A percentile compares a stretch with the other conserved stretches of the same genome.
These are phyloP conservation scores for Hanseniaspora thailandica DNA, from an alignment of 805 yeast species.

Conservation along the genomic window DNA sequence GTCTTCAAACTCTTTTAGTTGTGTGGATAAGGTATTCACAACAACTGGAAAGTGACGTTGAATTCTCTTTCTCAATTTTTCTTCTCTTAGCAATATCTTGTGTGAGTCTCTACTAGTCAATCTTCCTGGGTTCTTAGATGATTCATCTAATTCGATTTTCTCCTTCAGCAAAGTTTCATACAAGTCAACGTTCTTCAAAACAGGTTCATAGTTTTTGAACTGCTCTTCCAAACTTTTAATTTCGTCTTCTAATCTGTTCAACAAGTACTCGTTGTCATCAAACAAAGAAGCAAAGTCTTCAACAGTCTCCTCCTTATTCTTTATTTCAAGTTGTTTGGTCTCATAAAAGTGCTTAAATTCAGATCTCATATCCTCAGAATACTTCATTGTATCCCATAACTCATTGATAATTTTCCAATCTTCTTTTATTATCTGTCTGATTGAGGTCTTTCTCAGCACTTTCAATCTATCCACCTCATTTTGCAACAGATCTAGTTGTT, in stretches of 20 bases:
- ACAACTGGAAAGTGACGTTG: slow-evolving; percentile 58
- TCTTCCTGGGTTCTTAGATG: slow-evolving; percentile 71
- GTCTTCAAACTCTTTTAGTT: slow-evolving; percentile 40
- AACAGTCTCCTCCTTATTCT: slow-evolving; percentile 16
- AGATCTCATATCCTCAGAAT: slow-evolving; percentile 39
- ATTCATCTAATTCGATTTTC: slow-evolving; percentile 49
- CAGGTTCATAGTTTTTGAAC: slow-evolving; percentile 39
- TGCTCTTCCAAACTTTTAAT: slow-evolving; percentile 41
- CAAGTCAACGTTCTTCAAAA: slow-evolving; percentile 45
- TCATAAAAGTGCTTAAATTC: slow-evolving; percentile 34
- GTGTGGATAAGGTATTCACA: slow-evolving; percentile 38
- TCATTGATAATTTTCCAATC: slow-evolving; percentile 47
- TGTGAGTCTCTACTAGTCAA: slow-evolving; percentile 65
- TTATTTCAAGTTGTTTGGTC: slow-evolving; percentile 13
- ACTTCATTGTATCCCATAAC: slow-evolving; percentile 53
- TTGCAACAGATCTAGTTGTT: slow-evolving; percentile 40
- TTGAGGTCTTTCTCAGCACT: slow-evolving; percentile 47
- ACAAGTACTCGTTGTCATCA: slow-evolving; percentile 45
- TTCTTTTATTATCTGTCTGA: slow-evolving; percentile 56
- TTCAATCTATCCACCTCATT: slow-evolving; percentile 47
- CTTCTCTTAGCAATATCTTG: slow-evolving; percentile 68
- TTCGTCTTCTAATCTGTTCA: slow-evolving; percentile 56
- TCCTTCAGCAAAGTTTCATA: slow-evolving; percentile 48
- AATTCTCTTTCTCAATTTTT: slow-evolving; percentile 56
- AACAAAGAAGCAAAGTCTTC: slow-evolving; percentile 27